Conservation (phyloP, 148 eudicot species). For the Persicaria maculosa region DNA sequence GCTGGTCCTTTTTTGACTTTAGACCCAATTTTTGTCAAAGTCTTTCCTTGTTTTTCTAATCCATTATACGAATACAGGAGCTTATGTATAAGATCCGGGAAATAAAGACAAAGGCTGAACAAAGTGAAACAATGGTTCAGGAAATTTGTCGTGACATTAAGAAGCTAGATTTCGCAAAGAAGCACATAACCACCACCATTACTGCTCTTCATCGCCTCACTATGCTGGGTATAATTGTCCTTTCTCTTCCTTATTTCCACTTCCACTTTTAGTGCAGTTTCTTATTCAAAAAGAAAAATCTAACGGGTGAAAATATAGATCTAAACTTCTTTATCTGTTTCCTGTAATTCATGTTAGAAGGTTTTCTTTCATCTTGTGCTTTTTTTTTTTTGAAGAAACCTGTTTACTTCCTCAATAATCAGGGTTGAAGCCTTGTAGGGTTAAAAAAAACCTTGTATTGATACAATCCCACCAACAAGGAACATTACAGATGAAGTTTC, state of each 20-base stretch:
- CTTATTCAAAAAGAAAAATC: constrained; percentile 1
- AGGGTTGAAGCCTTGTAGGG: neutral
- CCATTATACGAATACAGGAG: constrained; percentile 38
- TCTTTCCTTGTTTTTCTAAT: neutral
- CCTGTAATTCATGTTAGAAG: neutral
- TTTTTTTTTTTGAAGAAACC: neutral
- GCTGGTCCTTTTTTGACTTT: neutral
- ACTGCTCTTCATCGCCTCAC: constrained; percentile 99
- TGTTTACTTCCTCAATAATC: neutral
- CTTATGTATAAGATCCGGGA: constrained; percentile 93
- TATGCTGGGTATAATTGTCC: constrained; percentile 64
- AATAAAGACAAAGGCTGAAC: constrained; percentile 94
- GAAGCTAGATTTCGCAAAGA: constrained; percentile 94
- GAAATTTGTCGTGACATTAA: constrained; percentile 99
- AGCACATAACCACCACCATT: constrained; percentile 94
- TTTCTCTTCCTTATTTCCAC: neutral
- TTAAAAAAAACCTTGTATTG: neutral
- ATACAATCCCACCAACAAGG: neutral
- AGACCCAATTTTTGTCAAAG: neutral
- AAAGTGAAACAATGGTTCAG: constrained; percentile 99
- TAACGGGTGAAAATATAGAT: neutral
- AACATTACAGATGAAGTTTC: neutral
- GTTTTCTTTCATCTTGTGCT: neutral
- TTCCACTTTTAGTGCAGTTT: neutral
- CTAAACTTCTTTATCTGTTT: neutral